A percentile compares a stretch with the other conserved stretches of the same genome.
Conservation (phyloP, 768 basidiomycete genomes). For the Porphyrellus cyaneotinctus region DNA sequence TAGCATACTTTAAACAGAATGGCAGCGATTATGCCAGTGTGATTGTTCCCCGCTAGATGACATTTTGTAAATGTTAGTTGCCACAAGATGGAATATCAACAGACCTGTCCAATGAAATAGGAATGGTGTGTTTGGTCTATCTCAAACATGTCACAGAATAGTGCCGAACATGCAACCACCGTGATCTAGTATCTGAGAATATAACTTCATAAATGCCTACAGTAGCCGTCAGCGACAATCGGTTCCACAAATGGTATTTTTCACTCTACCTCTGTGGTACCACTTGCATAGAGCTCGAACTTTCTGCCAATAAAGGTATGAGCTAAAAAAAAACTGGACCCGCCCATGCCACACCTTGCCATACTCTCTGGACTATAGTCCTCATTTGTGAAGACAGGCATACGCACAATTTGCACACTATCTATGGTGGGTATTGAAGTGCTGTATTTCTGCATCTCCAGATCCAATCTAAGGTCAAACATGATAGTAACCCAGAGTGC, state of each 20-base stretch:
- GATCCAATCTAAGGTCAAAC: slow-evolving; percentile 77
- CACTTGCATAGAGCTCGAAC: slow-evolving; percentile 69
- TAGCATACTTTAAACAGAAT: slow-evolving; percentile 59
- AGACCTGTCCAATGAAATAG: slow-evolving; percentile 76
- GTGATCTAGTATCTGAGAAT: slow-evolving; percentile 76
- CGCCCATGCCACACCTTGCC: slow-evolving; percentile 59
- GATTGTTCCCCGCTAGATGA: slow-evolving; percentile 67
- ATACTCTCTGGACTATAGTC: slow-evolving; percentile 84
- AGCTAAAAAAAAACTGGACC: not conserved
- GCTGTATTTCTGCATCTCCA: slow-evolving; percentile 72
- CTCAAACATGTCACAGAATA: slow-evolving; percentile 70
- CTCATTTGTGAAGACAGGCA: slow-evolving; percentile 62
- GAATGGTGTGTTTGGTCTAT: slow-evolving; percentile 59
- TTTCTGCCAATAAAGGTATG: slow-evolving; percentile 18
- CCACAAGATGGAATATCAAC: not conserved
- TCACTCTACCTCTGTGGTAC: slow-evolving; percentile 65
- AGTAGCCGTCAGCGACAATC: not conserved
- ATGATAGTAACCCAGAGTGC: slow-evolving; percentile 62
- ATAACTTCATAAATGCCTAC: slow-evolving; percentile 77
- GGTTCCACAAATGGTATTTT: not conserved
- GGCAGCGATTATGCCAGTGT: slow-evolving; percentile 74
- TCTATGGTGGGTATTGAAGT: slow-evolving; percentile 60
- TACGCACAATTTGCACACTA: slow-evolving; percentile 55
- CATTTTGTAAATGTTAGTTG: not conserved
- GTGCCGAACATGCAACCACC: slow-evolving; percentile 64